These are phyloP conservation scores for Trichosporon asahii DNA, from an alignment of 1,284 basidiomycete species.

Conservation along the genomic window DNA sequence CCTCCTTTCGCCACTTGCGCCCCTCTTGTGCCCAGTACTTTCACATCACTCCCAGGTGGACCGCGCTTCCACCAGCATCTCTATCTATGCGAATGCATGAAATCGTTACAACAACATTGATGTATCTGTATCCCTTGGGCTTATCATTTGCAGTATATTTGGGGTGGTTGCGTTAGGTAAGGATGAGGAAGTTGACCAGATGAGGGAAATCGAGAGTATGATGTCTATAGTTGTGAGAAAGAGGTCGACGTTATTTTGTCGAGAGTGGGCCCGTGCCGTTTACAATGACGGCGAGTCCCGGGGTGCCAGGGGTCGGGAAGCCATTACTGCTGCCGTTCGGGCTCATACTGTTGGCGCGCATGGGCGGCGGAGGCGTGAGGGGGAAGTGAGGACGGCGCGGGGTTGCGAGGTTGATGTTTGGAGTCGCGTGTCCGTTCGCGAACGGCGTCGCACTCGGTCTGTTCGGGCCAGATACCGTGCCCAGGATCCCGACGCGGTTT, in stretches of 20 bases:
- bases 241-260: background rate
- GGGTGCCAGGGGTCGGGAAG: background rate
- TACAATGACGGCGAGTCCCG: background rate
- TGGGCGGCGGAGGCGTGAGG: background rate
- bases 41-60: too few species aligned
- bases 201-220: background rate
- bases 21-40: background rate
- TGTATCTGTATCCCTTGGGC: background rate
- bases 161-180: background rate
- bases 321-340: constrained; percentile 2
- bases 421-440: background rate
- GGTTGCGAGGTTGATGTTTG: background rate
- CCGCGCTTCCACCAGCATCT: background rate
- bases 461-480: background rate
- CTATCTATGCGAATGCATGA: constrained; percentile 6
- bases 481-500: constrained; percentile 40
- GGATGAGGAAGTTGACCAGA: background rate
- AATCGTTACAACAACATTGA: constrained; percentile 9
- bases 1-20: background rate
- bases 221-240: background rate
- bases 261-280: background rate
- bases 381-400: background rate
- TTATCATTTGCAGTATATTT: background rate
- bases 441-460: background rate
- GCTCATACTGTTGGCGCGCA: constrained; percentile 1